A percentile compares a stretch with the other conserved stretches of the same genome.
These are phyloP conservation scores for Orbilia ellipsospora DNA, from an alignment of 2,329 filamentous ascomycete genomes.

Conservation along the genomic window DNA sequence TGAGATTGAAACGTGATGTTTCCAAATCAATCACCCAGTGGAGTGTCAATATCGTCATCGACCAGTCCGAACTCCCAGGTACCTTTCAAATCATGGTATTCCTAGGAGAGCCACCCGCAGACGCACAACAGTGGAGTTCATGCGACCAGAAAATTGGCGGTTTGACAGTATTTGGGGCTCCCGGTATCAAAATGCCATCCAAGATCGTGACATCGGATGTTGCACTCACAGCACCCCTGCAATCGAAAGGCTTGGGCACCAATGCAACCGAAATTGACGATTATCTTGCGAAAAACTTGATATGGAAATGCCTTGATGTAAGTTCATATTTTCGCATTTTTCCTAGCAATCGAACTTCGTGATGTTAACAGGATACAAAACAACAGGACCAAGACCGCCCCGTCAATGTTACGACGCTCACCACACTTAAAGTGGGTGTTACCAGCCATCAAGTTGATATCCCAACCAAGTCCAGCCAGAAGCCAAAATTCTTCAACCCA, in stretches of 20 bases:
- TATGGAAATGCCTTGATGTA: constrained; percentile 23
- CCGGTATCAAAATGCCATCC: neutral
- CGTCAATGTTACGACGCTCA: neutral
- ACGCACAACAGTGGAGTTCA: constrained; percentile 4
- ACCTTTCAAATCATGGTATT: constrained; percentile 26
- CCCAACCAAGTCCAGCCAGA: constrained; percentile 4
- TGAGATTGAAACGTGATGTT: neutral
- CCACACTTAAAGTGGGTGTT: constrained; percentile 24
- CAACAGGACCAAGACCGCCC: neutral
- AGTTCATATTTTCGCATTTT: neutral
- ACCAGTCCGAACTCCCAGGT: constrained; percentile 53
- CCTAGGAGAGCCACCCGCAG: constrained; percentile 9
- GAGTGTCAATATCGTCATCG: constrained; percentile 55
- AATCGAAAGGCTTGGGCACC: neutral
- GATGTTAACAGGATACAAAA: neutral
- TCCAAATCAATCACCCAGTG: constrained; percentile 42
- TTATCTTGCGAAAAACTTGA: constrained; percentile 22
- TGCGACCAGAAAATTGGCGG: constrained; percentile 1
- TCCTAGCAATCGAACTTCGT: neutral
- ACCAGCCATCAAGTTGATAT: constrained; percentile 16
- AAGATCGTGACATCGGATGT: constrained; percentile 7
- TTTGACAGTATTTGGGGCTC: constrained; percentile 6
- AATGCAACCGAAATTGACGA: constrained; percentile 14
- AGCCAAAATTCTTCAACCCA: constrained; percentile 19
- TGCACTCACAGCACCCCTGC: constrained; percentile 6